phyloP scores from a whole-genome alignment of 176 grass and related monocot species.

The Triticum timopheevii region DNA sequence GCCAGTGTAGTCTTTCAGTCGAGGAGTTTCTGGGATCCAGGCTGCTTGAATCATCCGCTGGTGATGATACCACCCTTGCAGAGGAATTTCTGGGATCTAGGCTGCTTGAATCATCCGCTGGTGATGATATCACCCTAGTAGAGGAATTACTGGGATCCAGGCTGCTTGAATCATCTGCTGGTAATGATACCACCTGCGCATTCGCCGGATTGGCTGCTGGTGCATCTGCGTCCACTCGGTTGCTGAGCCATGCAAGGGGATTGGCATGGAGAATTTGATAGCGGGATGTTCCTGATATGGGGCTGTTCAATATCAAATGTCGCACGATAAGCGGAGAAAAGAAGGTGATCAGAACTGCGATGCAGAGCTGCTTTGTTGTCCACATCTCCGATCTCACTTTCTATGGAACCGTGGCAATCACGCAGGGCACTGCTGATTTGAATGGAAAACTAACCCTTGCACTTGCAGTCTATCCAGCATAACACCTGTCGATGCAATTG shows the following conservation, averaged over 20 bases:
- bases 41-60: slow-evolving; percentile 22
- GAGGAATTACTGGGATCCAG: no score
- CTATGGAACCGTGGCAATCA: not conserved
- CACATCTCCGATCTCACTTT: slow-evolving; percentile 28
- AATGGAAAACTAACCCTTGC: not conserved
- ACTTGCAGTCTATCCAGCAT: not conserved
- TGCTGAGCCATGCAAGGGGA: slow-evolving; percentile 43
- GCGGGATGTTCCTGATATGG: slow-evolving; percentile 30
- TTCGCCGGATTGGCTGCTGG: slow-evolving; percentile 34
- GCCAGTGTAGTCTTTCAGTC: slow-evolving; percentile 37
- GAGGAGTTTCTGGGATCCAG: slow-evolving; percentile 26
- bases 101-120: no score
- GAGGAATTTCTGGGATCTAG: no score
- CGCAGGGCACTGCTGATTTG: not conserved
- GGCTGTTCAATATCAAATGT: slow-evolving; percentile 55
- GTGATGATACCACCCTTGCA: not conserved
- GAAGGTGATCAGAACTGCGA: slow-evolving; percentile 38
- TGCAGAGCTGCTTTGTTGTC: slow-evolving; percentile 54
- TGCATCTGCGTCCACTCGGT: not conserved
- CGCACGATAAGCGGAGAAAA: slow-evolving; percentile 59
- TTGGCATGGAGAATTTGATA: slow-evolving; percentile 39
- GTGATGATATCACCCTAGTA: not conserved
- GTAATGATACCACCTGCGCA: not conserved
- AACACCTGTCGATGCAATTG: slow-evolving; percentile 16
- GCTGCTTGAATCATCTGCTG: no score